Evolutionary conservation across 176 grass and related monocot species (phyloP), one percentile per base, ranked within the genome.

Genomic region (Typha latifolia): DNA sequence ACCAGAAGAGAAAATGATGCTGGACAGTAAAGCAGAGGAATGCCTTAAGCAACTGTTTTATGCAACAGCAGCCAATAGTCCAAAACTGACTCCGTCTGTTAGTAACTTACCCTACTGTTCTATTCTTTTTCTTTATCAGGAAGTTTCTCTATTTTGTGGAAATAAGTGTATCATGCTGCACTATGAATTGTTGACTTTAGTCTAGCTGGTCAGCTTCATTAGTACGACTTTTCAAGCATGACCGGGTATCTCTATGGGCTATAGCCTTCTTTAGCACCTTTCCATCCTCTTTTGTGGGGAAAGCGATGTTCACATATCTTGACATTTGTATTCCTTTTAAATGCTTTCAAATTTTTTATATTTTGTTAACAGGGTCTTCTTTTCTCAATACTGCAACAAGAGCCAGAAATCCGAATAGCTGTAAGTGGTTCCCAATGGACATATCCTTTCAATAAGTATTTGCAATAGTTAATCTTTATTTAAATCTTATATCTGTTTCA

Each of bases 51-150:
- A 66, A 21, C 74, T 91, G 63, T 75, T 96, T 50, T 91, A 96
- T 75, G 37, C 71, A 15, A 66, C 69, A 16, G 93, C 93, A 72
- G 72, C 85, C 67, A 78, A 86, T 73, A 91, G 82, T 73, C 72
- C 85, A 24, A 96, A 96, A 73, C 62, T 96, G 62, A 84, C 83
- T 11, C 85, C 88, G 67, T 86, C 85, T 16, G 93, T 96, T 79
- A 79, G 80, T 85, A 68, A 43, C 69, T 47, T 19, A 49, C 47
- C 27, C 18, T 21, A 8, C 19, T 32, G 16, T 66, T 48, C n/a
- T 26, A 67, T 43, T 15, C 16, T 26, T 37, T 37, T 37, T 37
- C 34, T 57, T 12, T 47, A 47, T 56, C 19, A 23, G 20, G 3
- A 16, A 15, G 37, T 4, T 26, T 20, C n/a, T 63, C 14, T 51